Evolutionary conservation across 2,329 filamentous ascomycete species (phyloP).

Genomic region (Neonectria neomacrospora): DNA sequence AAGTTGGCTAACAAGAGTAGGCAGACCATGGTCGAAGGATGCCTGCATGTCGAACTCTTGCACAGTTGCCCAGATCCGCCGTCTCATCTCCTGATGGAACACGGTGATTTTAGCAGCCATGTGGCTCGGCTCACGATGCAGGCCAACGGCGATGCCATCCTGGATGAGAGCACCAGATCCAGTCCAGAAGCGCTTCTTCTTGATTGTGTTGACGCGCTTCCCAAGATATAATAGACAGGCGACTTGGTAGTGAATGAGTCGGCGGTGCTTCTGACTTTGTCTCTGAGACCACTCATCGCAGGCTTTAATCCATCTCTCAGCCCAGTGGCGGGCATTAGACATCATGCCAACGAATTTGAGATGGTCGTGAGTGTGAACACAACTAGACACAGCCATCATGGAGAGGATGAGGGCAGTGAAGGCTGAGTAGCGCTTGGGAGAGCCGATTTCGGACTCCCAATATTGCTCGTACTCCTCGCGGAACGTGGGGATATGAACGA

Average conservation of each 20-base stretch:
- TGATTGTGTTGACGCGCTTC: slow-evolving; percentile 70
- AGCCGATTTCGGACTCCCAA: slow-evolving; percentile 57
- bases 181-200: slow-evolving; percentile 74
- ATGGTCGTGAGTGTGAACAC: slow-evolving; percentile 62
- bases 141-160: slow-evolving; percentile 67
- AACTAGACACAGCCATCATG: slow-evolving; percentile 70
- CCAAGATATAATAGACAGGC: slow-evolving; percentile 69
- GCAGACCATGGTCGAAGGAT: slow-evolving; percentile 69
- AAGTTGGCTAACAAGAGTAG: slow-evolving; percentile 67
- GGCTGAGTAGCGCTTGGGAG: slow-evolving; percentile 58
- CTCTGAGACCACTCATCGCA: slow-evolving; percentile 64
- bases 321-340: slow-evolving; percentile 65
- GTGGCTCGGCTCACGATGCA: slow-evolving; percentile 68
- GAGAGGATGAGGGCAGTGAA: slow-evolving; percentile 69
- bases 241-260: slow-evolving; percentile 70
- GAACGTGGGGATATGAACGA: slow-evolving; percentile 70
- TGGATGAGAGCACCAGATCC: slow-evolving; percentile 66
- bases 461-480: slow-evolving; percentile 65
- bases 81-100: slow-evolving; percentile 71
- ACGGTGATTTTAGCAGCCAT: slow-evolving; percentile 66
- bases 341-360: slow-evolving; percentile 68
- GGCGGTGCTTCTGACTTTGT: slow-evolving; percentile 71
- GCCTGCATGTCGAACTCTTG: slow-evolving; percentile 72
- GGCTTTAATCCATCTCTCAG: slow-evolving; percentile 66
- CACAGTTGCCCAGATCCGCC: slow-evolving; percentile 70